Conservation (phyloP, 495 filamentous ascomycete genomes). For the Penicillium roqueforti region DNA sequence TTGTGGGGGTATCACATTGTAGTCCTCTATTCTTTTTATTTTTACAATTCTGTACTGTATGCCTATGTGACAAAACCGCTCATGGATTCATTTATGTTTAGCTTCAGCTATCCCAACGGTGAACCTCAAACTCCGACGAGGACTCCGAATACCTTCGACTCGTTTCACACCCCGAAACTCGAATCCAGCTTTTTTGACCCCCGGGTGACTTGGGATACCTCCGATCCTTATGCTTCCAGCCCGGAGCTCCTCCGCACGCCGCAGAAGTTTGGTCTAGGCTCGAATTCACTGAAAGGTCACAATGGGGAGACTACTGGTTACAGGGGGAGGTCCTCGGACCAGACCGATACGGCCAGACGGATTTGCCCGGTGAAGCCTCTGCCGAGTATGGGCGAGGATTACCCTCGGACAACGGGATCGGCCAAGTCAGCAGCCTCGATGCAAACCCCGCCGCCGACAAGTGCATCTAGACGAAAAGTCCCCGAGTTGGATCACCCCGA, state of each 20-base stretch:
- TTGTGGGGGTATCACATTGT: slow-evolving; percentile 21
- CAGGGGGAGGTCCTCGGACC: slow-evolving; percentile 37
- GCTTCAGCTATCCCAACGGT: slow-evolving; percentile 75
- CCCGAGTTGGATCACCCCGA: slow-evolving; percentile 28
- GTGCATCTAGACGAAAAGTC: slow-evolving; percentile 49
- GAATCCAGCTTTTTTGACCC: slow-evolving; percentile 51
- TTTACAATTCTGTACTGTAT: neutral
- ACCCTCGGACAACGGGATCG: slow-evolving; percentile 36
- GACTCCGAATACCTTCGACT: slow-evolving; percentile 63
- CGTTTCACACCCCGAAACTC: slow-evolving; percentile 66
- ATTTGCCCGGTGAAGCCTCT: slow-evolving; percentile 39
- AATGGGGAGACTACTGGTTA: slow-evolving; percentile 46
- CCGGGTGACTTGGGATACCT: slow-evolving; percentile 50
- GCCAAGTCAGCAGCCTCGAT: slow-evolving; percentile 54
- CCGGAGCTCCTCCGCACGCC: slow-evolving; percentile 51
- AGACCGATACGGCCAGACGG: slow-evolving; percentile 44
- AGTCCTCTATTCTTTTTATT: slow-evolving; percentile 1
- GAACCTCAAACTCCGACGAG: slow-evolving; percentile 73
- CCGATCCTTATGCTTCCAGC: slow-evolving; percentile 52
- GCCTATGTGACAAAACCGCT: slow-evolving; percentile 15
- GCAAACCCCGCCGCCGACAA: slow-evolving; percentile 64
- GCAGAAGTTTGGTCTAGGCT: slow-evolving; percentile 38
- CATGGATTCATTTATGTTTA: slow-evolving; percentile 42
- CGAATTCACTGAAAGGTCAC: slow-evolving; percentile 20
- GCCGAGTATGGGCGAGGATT: slow-evolving; percentile 31